phyloP scores from a whole-genome alignment of 495 filamentous ascomycete species.

The Penicillium soppii region DNA sequence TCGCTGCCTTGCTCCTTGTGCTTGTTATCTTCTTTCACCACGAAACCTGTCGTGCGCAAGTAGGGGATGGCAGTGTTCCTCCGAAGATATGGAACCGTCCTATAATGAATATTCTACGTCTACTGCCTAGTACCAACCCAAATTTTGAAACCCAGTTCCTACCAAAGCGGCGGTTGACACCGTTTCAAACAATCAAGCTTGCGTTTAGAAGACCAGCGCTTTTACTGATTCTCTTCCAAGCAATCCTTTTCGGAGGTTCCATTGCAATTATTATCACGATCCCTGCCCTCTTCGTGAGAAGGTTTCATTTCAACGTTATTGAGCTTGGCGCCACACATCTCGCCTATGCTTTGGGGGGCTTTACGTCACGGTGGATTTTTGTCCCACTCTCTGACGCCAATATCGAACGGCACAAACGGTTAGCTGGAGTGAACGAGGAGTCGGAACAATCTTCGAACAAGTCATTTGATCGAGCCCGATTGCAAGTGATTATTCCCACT shows the following conservation, averaged over 20 bases:
- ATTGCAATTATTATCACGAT: constrained; percentile 9
- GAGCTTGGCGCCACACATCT: constrained; percentile 40
- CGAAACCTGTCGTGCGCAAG: constrained; percentile 38
- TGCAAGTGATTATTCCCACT: constrained; percentile 31
- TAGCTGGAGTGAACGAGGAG: constrained; percentile 10
- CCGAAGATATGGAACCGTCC: constrained; percentile 31
- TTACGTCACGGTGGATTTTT: constrained; percentile 24
- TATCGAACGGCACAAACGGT: constrained; percentile 23
- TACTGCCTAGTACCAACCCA: neutral
- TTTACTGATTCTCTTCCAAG: neutral
- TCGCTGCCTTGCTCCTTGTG: constrained; percentile 30
- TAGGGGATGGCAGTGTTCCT: constrained; percentile 40
- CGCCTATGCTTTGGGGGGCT: constrained; percentile 35
- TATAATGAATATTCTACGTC: constrained; percentile 13
- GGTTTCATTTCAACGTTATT: constrained; percentile 35
- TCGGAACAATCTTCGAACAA: constrained; percentile 8
- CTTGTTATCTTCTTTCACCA: constrained; percentile 26
- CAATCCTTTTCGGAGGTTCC: neutral
- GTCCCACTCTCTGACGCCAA: constrained; percentile 35
- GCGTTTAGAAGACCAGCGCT: neutral
- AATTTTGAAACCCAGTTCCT: neutral
- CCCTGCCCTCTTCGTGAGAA: constrained; percentile 19
- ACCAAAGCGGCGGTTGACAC: too few relatives aligned
- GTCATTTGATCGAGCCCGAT: constrained; percentile 38
- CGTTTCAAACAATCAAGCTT: neutral